A percentile compares a stretch with the other conserved stretches of the same genome.
These are phyloP conservation scores for Pythium aristosporum DNA, from an alignment of 352 stramenopile genomes.

Conservation along the genomic window DNA sequence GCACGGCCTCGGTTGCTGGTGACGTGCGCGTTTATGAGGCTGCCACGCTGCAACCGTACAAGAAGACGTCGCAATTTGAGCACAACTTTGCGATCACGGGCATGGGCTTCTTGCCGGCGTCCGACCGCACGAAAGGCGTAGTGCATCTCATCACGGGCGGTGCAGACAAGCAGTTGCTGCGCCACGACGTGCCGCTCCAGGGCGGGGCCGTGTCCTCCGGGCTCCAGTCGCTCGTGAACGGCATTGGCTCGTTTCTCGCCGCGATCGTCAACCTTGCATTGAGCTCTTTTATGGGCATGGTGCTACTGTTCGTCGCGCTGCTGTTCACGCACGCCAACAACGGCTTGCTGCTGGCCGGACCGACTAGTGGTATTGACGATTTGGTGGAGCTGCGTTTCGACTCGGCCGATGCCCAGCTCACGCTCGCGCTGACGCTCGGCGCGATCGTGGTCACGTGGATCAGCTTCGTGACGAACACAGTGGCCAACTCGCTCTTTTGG, in stretches of 20 bases:
- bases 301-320: constrained; percentile 69
- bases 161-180: constrained; percentile 72
- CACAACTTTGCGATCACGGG: constrained; percentile 84
- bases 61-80: constrained; percentile 49
- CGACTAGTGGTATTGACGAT: constrained; percentile 57
- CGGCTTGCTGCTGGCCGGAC: constrained; percentile 45
- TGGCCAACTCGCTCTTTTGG: constrained; percentile 65
- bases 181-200: constrained; percentile 60
- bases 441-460: constrained; percentile 46
- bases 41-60: constrained; percentile 48
- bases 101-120: constrained; percentile 59
- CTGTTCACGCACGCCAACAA: constrained; percentile 77
- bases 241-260: constrained; percentile 33
- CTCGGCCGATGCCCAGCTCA: constrained; percentile 48
- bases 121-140: constrained; percentile 33
- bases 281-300: constrained; percentile 42
- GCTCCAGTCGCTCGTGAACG: constrained; percentile 32
- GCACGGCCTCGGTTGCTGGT: constrained; percentile 64
- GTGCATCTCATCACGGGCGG: constrained; percentile 68
- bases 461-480: constrained; percentile 33
- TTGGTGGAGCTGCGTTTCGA: constrained; percentile 52
- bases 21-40: constrained; percentile 68
- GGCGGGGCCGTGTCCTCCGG: constrained; percentile 54
- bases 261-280: constrained; percentile 45
- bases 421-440: constrained; percentile 34